Evolutionary conservation across 2,329 filamentous ascomycete species (phyloP), one percentile per base, ranked within the genome.

Genomic region (Aspergillus thermomutatus): DNA sequence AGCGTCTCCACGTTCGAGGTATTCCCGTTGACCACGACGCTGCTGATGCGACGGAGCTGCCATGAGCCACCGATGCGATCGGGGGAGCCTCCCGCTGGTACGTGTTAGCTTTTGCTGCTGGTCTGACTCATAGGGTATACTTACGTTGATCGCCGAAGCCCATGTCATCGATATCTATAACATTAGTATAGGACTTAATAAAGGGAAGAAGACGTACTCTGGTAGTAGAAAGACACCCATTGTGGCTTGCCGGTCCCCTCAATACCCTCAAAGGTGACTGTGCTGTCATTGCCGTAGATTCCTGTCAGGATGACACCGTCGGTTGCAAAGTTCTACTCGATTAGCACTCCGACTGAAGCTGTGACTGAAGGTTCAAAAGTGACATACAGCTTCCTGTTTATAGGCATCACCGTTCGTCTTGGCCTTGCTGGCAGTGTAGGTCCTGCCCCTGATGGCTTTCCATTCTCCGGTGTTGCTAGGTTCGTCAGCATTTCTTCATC

Each of bases 11-110:
- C 73, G 26, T 77, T 75, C 49, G 80, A 74, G 0, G 72, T 77
- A 51, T 78, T 74, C 2, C 77, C 80, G 58, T 85, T 87, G 2
- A 87, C 81, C 0, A 85, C 73, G 1, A 87, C 83, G 49, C 83
- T 85, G 63, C 80, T 81, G 55, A 87, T 82, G 9, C 84, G 79
- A 4, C 84, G 79, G 5, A 87, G 71, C 58, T 85, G 82, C 83
- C 83, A 87, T 0, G 75, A 70, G 0, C 84, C 83, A 4, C 81
- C 81, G 54, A 87, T 85, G 6, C 84, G 79, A 64, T 87, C 83
- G 0, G 84, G 84, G 0, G 73, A 71, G 5, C 84, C 84, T 46
- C 79, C 80, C 1, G 84, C 68, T 69, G 28, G 2, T 41, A 5
- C 5, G 3, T n/a, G 23, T 25, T 28, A 53, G 27, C 25, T 7